These are phyloP conservation scores for Plasmodium malariae DNA, from an alignment of 169 alveolate genomes.

Conservation along the genomic window DNA sequence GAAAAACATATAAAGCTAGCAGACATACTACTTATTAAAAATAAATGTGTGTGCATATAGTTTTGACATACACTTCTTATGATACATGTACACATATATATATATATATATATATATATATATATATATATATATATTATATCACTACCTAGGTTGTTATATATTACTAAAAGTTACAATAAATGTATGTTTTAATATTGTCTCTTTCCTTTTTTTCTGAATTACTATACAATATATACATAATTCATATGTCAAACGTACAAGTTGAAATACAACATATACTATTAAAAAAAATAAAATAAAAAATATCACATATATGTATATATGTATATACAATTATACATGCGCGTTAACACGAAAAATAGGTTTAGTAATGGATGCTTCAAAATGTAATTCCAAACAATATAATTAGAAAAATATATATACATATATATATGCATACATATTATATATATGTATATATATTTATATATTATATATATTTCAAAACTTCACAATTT, in stretches of 20 bases:
- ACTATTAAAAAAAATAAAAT: not conserved
- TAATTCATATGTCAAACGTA: not conserved
- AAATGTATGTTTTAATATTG: not conserved
- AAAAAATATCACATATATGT: too few relatives aligned
- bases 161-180: too few relatives aligned
- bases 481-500: too few relatives aligned
- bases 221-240: not conserved
- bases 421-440: too few relatives aligned
- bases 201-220: not conserved
- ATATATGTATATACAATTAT: too few relatives aligned
- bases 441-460: too few relatives aligned
- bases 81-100: slow-evolving; percentile 3
- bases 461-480: too few relatives aligned
- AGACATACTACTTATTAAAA: not conserved
- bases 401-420: too few relatives aligned
- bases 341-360: too few relatives aligned
- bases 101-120: not conserved
- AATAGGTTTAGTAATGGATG: too few relatives aligned
- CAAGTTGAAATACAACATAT: not conserved
- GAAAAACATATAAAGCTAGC: not conserved
- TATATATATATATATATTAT: not conserved
- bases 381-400: too few relatives aligned
- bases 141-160: too few relatives aligned
- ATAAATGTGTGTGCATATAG: not conserved
- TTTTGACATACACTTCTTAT: slow-evolving; percentile 1